A percentile compares a stretch with the other conserved stretches of the same genome.
Conservation (phyloP, 768 basidiomycete genomes). For the Lentinula edodes region DNA sequence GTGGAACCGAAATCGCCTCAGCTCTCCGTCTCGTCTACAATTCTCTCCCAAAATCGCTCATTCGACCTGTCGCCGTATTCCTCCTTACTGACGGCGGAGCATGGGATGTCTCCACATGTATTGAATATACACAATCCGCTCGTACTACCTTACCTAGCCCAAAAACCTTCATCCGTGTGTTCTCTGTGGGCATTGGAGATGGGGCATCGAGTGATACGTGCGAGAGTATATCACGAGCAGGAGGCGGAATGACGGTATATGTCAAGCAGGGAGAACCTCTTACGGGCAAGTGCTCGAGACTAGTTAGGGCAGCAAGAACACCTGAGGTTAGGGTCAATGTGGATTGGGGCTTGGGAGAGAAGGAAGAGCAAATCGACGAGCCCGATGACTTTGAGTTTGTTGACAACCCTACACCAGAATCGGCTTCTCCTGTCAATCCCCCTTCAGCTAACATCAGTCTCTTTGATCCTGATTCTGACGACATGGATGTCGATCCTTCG, state of each 20-base stretch:
- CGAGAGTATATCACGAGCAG: slow-evolving; percentile 45
- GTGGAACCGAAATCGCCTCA: slow-evolving; percentile 44
- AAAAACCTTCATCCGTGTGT: slow-evolving; percentile 38
- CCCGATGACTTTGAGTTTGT: slow-evolving; percentile 10
- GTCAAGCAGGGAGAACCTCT: slow-evolving; percentile 41
- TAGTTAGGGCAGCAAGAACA: slow-evolving; percentile 46
- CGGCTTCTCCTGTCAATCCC: background rate
- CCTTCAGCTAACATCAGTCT: slow-evolving; percentile 10
- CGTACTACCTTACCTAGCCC: slow-evolving; percentile 20
- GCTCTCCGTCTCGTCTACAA: slow-evolving; percentile 38
- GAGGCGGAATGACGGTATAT: slow-evolving; percentile 44
- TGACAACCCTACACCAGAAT: slow-evolving; percentile 14
- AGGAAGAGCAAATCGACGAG: background rate
- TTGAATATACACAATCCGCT: background rate
- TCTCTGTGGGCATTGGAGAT: slow-evolving; percentile 46
- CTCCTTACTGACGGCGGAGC: slow-evolving; percentile 54
- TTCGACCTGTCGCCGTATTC: slow-evolving; percentile 40
- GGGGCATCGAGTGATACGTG: slow-evolving; percentile 44
- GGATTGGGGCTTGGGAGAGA: slow-evolving; percentile 35
- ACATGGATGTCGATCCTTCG: background rate
- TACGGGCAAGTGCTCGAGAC: slow-evolving; percentile 38
- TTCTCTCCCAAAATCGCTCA: slow-evolving; percentile 22
- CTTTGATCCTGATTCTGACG: slow-evolving; percentile 3
- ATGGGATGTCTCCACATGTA: slow-evolving; percentile 19
- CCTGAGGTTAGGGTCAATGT: slow-evolving; percentile 38